These are phyloP conservation scores for Brettanomyces nanus DNA, from an alignment of 805 yeast genomes.

Conservation along the genomic window DNA sequence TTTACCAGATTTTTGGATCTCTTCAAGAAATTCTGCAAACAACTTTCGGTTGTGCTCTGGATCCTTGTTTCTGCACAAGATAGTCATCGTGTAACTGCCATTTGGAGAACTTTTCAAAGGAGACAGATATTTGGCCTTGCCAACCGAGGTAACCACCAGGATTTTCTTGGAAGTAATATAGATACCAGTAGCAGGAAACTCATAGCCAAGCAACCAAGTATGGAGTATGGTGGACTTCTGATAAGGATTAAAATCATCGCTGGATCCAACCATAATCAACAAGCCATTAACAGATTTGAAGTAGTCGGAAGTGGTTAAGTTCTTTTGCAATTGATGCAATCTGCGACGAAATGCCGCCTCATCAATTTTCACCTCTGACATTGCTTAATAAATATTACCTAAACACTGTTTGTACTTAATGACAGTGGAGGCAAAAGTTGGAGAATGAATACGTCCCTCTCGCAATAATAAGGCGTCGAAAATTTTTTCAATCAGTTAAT, in stretches of 20 bases:
- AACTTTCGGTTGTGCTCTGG: conserved; percentile 61
- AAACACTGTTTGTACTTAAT: no score
- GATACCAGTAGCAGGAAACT: conserved; percentile 86
- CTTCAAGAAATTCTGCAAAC: conserved; percentile 48
- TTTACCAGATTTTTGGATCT: conserved; percentile 36
- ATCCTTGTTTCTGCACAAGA: conserved; percentile 79
- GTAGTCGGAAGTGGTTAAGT: conserved; percentile 20
- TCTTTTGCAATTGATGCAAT: conserved; percentile 34
- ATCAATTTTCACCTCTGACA: conserved; percentile 57
- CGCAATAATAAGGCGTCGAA: no score
- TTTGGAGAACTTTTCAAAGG: conserved; percentile 42
- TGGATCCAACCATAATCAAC: conserved; percentile 71
- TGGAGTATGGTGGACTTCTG: conserved; percentile 82
- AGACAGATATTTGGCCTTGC: conserved; percentile 74
- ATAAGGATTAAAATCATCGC: conserved; percentile 83
- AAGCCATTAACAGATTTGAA: conserved; percentile 42
- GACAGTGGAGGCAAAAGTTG: no score
- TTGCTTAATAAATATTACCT: no score
- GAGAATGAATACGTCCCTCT: no score
- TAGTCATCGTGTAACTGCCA: conserved; percentile 20
- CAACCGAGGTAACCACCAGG: conserved; percentile 67
- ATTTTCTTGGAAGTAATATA: conserved; percentile 52
- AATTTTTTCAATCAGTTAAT: no score
- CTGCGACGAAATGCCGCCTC: conserved; percentile 44
- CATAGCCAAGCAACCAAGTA: conserved; percentile 89